Evolutionary conservation across 73 alveolate genomes (phyloP).

Genomic region (Blepharisma japonicum): DNA sequence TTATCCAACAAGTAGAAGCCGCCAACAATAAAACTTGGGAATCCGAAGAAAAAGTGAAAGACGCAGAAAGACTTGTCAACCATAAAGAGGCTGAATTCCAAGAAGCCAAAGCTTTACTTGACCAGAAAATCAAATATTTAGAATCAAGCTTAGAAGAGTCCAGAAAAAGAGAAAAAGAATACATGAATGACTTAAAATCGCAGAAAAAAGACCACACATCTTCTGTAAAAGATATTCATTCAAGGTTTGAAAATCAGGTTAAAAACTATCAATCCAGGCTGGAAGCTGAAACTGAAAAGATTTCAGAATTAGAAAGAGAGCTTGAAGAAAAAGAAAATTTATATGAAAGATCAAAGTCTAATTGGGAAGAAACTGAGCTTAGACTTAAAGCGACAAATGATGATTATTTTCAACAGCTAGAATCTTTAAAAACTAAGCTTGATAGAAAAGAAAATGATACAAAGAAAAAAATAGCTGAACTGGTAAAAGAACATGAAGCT

Average conservation of each 20-base stretch:
- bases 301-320: conserved; percentile 16
- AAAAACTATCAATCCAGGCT: conserved; percentile 8
- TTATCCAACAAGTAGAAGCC: conserved; percentile 40
- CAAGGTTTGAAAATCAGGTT: conserved; percentile 27
- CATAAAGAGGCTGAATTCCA: conserved; percentile 36
- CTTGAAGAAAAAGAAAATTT: conserved; percentile 29
- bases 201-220: conserved; percentile 42
- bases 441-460: conserved; percentile 15
- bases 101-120: conserved; percentile 80
- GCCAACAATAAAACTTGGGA: conserved; percentile 46
- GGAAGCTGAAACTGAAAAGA: conserved; percentile 12
- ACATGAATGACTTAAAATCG: conserved; percentile 42
- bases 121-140: conserved; percentile 67
- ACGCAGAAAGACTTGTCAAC: conserved; percentile 56
- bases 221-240: conserved; percentile 21
- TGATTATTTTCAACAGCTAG: background rate
- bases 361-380: conserved; percentile 23
- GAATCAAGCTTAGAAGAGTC: conserved; percentile 52
- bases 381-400: background rate
- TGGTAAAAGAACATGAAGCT: conserved; percentile 5
- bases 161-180: conserved; percentile 37
- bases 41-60: conserved; percentile 70
- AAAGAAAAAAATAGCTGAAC: conserved; percentile 17
- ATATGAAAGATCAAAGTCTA: conserved; percentile 2
- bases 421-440: background rate